Evolutionary conservation across 257 asterid species (phyloP), one percentile per base, ranked within the genome.

Genomic region (Rubia yunnanensis): DNA sequence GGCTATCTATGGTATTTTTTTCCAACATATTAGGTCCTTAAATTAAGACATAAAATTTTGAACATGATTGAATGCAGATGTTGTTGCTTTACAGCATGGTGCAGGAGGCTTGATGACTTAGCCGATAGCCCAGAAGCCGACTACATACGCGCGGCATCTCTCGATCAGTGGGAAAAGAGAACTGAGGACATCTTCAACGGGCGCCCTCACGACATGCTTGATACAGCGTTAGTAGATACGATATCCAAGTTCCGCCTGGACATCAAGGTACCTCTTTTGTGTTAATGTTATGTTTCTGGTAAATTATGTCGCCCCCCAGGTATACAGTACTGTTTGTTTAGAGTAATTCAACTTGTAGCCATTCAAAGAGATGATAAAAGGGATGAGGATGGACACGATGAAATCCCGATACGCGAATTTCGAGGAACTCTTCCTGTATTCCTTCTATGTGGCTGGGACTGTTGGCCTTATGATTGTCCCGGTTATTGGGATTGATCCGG

Each of bases 81-180:
- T n/a, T n/a, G n/a, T n/a, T n/a, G n/a, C n/a, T n/a, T n/a, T n/a
- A 64, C 83, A 88, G 95, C 86, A 34, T 88, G 96, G 95, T 86
- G 95, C 71, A 83, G 96, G 75, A 86, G 96, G 63, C 84, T 92
- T 0, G 96, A 88, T 76, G 96, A 88, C 60, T 48, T 88, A 28
- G 96, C 86, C 7, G 96, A 89, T 71, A 95, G 95, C 8, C 96
- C 96, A 0, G 84, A 84, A 22, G 88, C 96, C 0, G 71, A 14
- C 35, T 74, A 83, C 57, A 65, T 83, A 9, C 81, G 68, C 73
- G 72, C 89, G 5, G 66, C 74, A 10, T 87, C 67, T 63, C 95
- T 86, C 65, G 87, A 89, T 31, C 69, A 92, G 69, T 89, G 96
- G 95, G 95, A 89, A 73, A 83, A 81, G 73, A 78, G 95, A 74